These are phyloP conservation scores for Panicum virgatum DNA, from an alignment of 202 grass and related monocot genomes.

Conservation along the genomic window DNA sequence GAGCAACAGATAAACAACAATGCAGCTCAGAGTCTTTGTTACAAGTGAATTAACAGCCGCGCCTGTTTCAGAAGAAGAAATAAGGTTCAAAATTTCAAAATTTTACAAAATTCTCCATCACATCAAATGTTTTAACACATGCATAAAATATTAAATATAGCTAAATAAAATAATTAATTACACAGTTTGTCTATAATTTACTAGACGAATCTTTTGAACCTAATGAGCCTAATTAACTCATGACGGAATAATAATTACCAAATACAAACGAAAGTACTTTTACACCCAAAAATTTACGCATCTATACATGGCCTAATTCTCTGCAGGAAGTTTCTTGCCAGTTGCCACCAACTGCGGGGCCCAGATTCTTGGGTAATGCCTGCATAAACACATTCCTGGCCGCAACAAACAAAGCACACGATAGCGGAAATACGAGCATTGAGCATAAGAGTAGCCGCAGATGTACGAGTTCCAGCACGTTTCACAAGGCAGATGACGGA, in stretches of 20 bases:
- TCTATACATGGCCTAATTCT: too few species aligned
- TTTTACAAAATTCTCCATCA: too few species aligned
- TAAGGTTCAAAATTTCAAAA: too few species aligned
- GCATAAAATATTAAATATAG: too few species aligned
- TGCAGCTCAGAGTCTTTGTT: not conserved
- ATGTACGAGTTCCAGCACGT: not conserved
- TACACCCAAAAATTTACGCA: too few species aligned
- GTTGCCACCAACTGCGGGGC: not conserved
- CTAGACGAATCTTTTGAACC: too few species aligned
- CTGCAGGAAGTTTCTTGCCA: not conserved
- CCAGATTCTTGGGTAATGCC: not conserved
- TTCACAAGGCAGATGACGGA: not conserved
- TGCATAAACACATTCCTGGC: not conserved
- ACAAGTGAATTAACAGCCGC: not conserved
- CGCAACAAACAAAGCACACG: not conserved
- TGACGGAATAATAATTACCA: too few species aligned
- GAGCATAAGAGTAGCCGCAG: conserved; percentile 11
- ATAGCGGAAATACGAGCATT: not conserved
- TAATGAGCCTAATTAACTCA: too few species aligned
- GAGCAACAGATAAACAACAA: not conserved
- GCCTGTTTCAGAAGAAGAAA: not conserved
- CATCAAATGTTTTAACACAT: too few species aligned
- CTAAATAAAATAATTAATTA: too few species aligned
- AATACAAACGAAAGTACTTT: too few species aligned
- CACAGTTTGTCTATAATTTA: too few species aligned